phyloP scores from a whole-genome alignment of 768 basidiomycete species.

The Floccularia luteovirens region DNA sequence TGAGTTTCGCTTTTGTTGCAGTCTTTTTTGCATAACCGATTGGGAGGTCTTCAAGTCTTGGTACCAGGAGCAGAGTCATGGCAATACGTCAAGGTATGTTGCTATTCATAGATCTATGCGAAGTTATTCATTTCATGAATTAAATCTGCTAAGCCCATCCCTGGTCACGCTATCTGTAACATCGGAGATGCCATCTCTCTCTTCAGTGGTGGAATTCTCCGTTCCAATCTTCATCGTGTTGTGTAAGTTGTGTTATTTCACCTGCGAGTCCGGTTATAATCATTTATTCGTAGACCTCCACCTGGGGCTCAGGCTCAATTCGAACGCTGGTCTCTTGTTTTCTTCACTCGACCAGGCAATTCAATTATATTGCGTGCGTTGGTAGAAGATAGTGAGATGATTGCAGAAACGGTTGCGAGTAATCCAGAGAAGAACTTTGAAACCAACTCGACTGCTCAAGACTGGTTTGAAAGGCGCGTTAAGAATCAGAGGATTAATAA shows the following conservation, averaged over 20 bases:
- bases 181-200: constrained; percentile 54
- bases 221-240: constrained; percentile 59
- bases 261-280: neutral
- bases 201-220: constrained; percentile 57
- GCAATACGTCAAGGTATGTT: constrained; percentile 56
- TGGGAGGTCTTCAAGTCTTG: constrained; percentile 66
- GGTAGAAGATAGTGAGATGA: constrained; percentile 30
- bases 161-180: constrained; percentile 53
- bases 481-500: neutral
- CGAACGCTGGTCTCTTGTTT: constrained; percentile 54
- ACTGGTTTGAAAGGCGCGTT: neutral
- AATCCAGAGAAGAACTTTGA: constrained; percentile 5
- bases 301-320: constrained; percentile 39
- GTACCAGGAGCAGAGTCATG: constrained; percentile 53
- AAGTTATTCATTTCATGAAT: neutral
- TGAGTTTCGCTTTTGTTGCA: constrained; percentile 27
- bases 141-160: constrained; percentile 30
- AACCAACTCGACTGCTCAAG: neutral
- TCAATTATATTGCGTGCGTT: constrained; percentile 36
- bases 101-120: neutral
- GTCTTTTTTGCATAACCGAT: constrained; percentile 63
- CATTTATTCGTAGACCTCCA: constrained; percentile 24
- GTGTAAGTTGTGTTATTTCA: constrained; percentile 27
- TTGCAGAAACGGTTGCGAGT: constrained; percentile 32
- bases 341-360: constrained; percentile 50